Conservation (phyloP, 139 green algal species). For the Zygnema circumcarinatum region DNA sequence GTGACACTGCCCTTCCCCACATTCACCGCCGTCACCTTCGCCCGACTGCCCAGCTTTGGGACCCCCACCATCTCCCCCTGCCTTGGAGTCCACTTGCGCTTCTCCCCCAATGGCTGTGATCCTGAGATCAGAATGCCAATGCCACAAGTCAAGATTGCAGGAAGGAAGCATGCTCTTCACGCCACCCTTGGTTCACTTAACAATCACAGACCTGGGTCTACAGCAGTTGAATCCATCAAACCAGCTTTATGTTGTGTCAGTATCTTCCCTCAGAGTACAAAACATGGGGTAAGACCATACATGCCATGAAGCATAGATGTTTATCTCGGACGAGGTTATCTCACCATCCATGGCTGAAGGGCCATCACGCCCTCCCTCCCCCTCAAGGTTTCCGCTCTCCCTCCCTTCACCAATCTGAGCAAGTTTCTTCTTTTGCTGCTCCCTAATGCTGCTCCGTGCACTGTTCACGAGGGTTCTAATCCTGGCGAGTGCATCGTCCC, state of each 20-base stretch:
- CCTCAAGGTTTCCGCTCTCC: neutral
- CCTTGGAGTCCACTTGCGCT: neutral
- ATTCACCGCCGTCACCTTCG: neutral
- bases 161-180: no score
- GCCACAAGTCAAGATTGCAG: no score
- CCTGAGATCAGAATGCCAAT: no score
- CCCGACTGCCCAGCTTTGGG: neutral
- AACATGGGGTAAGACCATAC: no score
- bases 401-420: neutral
- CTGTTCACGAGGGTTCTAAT: neutral
- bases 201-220: no score
- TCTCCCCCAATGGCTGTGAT: neutral
- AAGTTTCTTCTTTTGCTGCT: neutral
- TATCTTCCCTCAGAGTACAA: no score
- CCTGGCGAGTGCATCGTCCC: neutral
- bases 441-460: neutral
- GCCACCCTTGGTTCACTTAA: no score
- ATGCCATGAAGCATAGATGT: no score
- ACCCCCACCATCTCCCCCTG: neutral
- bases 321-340: no score
- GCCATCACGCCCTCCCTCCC: neutral
- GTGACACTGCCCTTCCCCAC: neutral
- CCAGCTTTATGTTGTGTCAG: no score
- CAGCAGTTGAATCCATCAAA: no score
- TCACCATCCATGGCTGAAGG: no score